Evolutionary conservation across 2,329 filamentous ascomycete species (phyloP), one percentile per base, ranked within the genome.

Genomic region (Thielaviopsis euricoi): DNA sequence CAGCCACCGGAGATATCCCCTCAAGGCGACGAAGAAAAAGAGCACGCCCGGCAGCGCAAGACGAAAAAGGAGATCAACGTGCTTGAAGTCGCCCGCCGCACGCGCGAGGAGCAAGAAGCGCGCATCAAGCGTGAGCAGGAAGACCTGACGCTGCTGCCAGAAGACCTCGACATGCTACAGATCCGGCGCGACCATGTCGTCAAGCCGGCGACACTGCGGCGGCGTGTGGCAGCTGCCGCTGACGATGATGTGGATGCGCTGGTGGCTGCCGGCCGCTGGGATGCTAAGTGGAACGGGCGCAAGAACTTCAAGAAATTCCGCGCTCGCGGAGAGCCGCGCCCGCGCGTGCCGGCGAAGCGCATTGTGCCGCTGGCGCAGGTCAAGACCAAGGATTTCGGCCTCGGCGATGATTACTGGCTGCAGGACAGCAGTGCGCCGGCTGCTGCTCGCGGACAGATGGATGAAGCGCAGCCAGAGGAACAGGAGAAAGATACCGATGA

Each of bases 231-330:
- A 63, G 65, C 61, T 10, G 2, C 23, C 17, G n/a, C 40, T 6
- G 23, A 37, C 21, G 22, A 13, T 15, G 53, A 55, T 13, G 70
- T 76, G 19, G 80, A 83, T n/a, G 71, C 74, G 58, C 76, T 79
- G 21, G 68, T 76, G 51, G 73, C 71, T 1, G 73, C 74, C 50
- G 75, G 76, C 5, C 77, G 87, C 48, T 96, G 91, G 90, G 81
- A 96, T 63, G 82, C 88, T 0, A 77, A 77, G 46, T 98, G 93
- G 93, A 95, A 96, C 67, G 93, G 91, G 0, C 79, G 91, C 50
- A 91, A 89, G 70, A 97, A 98, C 66, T 98, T 95, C 73, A 98
- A 98, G 69, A 86, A 82, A 64, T 98, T 98, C 66, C 76, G 77
- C 22, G 76, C 75, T 57, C 75, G 80, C 56, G 83, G 80, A 23